phyloP scores from a whole-genome alignment of 495 filamentous ascomycete genomes.

The Daldinia loculata region DNA sequence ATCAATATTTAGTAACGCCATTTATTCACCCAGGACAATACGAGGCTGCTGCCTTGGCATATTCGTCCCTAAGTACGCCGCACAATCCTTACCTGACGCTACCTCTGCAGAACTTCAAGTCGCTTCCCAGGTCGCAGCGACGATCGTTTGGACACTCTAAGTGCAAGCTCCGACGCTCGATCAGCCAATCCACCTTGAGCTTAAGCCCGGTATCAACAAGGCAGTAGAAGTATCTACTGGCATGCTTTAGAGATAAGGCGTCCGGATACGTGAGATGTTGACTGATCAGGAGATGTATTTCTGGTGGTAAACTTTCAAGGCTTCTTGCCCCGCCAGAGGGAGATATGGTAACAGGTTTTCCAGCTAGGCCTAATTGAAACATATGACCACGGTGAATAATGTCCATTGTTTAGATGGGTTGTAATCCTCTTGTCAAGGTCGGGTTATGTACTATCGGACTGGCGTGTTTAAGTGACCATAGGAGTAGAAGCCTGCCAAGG shows the following conservation, averaged over 20 bases:
- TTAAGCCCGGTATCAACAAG: conserved; percentile 71
- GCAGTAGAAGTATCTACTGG: conserved; percentile 67
- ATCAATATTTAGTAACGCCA: neutral
- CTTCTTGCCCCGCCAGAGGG: neutral
- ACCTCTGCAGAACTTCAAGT: conserved; percentile 61
- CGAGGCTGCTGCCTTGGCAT: neutral
- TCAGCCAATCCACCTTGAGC: conserved; percentile 73
- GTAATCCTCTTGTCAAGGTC: neutral
- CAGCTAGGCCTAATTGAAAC: neutral
- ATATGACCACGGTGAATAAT: neutral
- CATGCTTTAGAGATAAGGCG: conserved; percentile 69
- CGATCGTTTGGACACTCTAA: conserved; percentile 60
- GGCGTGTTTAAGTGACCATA: neutral
- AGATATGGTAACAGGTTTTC: neutral
- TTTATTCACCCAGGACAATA: neutral
- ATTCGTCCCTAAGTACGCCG: neutral
- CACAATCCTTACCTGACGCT: conserved; percentile 55
- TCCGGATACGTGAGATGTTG: conserved; percentile 65
- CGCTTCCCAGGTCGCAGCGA: conserved; percentile 61
- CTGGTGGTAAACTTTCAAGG: conserved; percentile 60
- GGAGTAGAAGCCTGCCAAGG: neutral
- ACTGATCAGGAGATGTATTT: conserved; percentile 67
- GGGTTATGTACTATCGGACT: neutral
- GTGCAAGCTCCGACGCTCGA: conserved; percentile 63
- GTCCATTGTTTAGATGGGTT: conserved; percentile 2